Conservation (phyloP, 495 filamentous ascomycete genomes). For the Achaetomiella virescens region DNA sequence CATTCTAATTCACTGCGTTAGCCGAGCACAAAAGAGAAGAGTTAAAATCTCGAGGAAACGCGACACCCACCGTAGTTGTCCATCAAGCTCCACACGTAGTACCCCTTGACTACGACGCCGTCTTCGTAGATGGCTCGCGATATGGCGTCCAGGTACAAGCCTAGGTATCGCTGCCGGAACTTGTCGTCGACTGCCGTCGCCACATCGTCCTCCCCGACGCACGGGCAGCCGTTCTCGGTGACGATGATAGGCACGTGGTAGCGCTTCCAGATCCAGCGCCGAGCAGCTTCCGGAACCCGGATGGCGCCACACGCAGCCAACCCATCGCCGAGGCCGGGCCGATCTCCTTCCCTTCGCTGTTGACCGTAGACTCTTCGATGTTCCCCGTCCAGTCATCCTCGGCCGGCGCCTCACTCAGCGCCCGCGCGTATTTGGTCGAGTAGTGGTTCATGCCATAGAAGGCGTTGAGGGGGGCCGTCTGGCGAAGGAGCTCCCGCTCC, state of each 20-base stretch:
- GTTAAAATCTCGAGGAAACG: not conserved
- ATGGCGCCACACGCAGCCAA: constrained; percentile 39
- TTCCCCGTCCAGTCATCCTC: constrained; percentile 44
- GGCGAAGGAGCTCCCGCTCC: constrained; percentile 37
- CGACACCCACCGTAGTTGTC: not conserved
- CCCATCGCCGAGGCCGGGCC: constrained; percentile 41
- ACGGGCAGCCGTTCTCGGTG: constrained; percentile 45
- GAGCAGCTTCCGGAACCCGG: constrained; percentile 42
- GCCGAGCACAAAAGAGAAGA: not conserved
- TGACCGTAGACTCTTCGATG: constrained; percentile 36
- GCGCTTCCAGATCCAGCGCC: constrained; percentile 37
- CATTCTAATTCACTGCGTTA: constrained; percentile 13
- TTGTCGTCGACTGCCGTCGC: constrained; percentile 24
- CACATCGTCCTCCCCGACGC: constrained; percentile 35
- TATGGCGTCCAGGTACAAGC: not conserved
- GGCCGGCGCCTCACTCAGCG: constrained; percentile 32
- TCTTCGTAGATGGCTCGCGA: constrained; percentile 1
- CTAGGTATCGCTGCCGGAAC: not conserved
- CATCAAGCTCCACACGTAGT: constrained; percentile 2
- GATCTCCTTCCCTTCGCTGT: constrained; percentile 40
- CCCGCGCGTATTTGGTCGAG: constrained; percentile 42
- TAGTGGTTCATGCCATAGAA: constrained; percentile 51
- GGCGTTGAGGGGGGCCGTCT: constrained; percentile 31
- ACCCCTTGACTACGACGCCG: not conserved
- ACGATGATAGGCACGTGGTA: constrained; percentile 43